These are phyloP conservation scores for Beauveria pseudobassiana DNA, from an alignment of 2,329 filamentous ascomycete species.

Conservation along the genomic window DNA sequence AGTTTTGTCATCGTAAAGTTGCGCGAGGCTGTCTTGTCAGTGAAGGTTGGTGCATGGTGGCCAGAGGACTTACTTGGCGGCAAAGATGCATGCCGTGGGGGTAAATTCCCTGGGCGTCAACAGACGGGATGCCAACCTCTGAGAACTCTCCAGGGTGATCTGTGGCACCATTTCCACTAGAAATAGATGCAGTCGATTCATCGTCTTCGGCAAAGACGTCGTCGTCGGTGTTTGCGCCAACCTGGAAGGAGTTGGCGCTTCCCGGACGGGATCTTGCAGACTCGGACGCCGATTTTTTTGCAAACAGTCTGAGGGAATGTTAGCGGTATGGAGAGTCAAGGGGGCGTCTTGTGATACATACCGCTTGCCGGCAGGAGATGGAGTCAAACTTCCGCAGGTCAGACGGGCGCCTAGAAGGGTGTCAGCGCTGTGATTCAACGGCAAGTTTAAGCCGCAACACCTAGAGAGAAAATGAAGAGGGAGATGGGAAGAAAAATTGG, in stretches of 20 bases:
- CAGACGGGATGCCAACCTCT: background rate
- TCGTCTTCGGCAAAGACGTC: constrained; percentile 12
- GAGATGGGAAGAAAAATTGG: background rate
- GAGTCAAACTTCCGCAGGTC: constrained; percentile 6
- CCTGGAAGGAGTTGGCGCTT: constrained; percentile 10
- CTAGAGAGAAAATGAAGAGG: too few relatives aligned
- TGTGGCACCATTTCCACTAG: background rate
- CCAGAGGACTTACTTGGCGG: constrained; percentile 51
- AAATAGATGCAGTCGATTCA: background rate
- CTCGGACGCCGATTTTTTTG: constrained; percentile 7
- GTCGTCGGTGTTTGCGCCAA: constrained; percentile 10
- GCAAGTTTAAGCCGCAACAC: background rate
- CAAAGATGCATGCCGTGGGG: constrained; percentile 55
- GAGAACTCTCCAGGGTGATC: background rate
- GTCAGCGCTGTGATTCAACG: background rate
- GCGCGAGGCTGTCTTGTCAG: constrained; percentile 38
- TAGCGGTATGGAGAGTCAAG: background rate
- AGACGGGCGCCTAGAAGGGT: constrained; percentile 9
- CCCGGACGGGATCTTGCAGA: constrained; percentile 5
- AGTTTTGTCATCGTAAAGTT: constrained; percentile 39
- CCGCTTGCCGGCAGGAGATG: constrained; percentile 10
- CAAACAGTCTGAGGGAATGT: background rate
- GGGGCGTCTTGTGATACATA: background rate
- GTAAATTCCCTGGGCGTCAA: constrained; percentile 39
- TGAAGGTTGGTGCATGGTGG: background rate